A percentile compares a stretch with the other conserved stretches of the same genome.
These are phyloP conservation scores for Balakata baccata DNA, from an alignment of 345 rosid species.

Conservation along the genomic window DNA sequence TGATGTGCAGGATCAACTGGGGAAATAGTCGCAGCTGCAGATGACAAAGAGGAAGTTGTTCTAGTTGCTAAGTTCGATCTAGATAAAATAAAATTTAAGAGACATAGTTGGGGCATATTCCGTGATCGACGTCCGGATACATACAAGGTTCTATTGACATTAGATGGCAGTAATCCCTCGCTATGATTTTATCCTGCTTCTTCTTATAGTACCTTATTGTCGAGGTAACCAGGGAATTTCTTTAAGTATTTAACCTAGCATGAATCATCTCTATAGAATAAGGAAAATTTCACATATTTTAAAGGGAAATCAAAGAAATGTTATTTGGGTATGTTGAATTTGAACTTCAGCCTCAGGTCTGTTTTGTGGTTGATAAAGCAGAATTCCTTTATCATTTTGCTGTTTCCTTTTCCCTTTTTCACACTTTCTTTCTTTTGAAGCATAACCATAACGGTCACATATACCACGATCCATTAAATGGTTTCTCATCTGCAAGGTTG, in stretches of 20 bases:
- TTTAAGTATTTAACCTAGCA: neutral
- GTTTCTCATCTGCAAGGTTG: neutral
- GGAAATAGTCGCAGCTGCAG: constrained; percentile 68
- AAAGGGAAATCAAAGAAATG: neutral
- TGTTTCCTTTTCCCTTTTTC: neutral
- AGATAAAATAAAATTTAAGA: constrained; percentile 59
- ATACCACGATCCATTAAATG: neutral
- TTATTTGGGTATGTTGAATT: neutral
- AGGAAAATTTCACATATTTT: neutral
- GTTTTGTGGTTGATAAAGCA: constrained; percentile 4
- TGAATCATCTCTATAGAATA: neutral
- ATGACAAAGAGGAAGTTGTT: constrained; percentile 70
- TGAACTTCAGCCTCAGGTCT: constrained; percentile 1
- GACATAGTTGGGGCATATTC: constrained; percentile 89
- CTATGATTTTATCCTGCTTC: constrained; percentile 17
- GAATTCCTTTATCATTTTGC: neutral
- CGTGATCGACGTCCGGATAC: constrained; percentile 86
- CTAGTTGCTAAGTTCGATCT: constrained; percentile 82
- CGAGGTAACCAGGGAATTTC: constrained; percentile 17
- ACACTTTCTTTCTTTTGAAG: neutral
- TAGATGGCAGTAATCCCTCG: constrained; percentile 56
- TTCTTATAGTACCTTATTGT: neutral
- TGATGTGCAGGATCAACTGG: constrained; percentile 69
- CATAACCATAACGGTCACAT: neutral
- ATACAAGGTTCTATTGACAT: constrained; percentile 84